These are phyloP conservation scores for Teratosphaeria pseudoeucalypti DNA, from an alignment of 2,329 filamentous ascomycete genomes.

Conservation along the genomic window DNA sequence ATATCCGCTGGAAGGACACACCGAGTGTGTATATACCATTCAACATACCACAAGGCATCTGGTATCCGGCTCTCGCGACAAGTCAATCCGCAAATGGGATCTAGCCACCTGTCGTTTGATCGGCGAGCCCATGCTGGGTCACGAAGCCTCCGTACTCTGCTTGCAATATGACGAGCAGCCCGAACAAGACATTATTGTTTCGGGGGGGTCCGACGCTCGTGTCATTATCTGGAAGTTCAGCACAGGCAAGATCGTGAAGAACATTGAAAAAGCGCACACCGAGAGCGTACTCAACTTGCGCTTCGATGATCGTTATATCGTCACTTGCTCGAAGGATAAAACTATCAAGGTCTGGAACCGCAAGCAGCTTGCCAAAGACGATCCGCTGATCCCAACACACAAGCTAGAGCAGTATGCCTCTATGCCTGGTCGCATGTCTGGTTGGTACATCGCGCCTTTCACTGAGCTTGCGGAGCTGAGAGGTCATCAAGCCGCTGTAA, in stretches of 20 bases:
- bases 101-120: slow-evolving; percentile 70
- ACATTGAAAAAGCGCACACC: slow-evolving; percentile 63
- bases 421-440: slow-evolving; percentile 24
- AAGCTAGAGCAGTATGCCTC: slow-evolving; percentile 30
- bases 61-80: slow-evolving; percentile 87
- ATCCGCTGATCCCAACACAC: slow-evolving; percentile 26
- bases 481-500: slow-evolving; percentile 85
- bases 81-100: slow-evolving; percentile 82
- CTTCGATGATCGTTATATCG: slow-evolving; percentile 82
- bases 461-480: slow-evolving; percentile 64
- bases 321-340: slow-evolving; percentile 96
- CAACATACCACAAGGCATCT: slow-evolving; percentile 79
- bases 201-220: slow-evolving; percentile 83
- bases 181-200: slow-evolving; percentile 82
- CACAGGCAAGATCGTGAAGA: slow-evolving; percentile 65
- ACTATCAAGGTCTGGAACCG: slow-evolving; percentile 95
- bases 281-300: slow-evolving; percentile 91
- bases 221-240: slow-evolving; percentile 92
- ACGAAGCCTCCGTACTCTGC: slow-evolving; percentile 80
- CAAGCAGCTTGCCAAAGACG: slow-evolving; percentile 44
- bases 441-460: slow-evolving; percentile 54
- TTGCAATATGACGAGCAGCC: slow-evolving; percentile 87
- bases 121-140: slow-evolving; percentile 58
- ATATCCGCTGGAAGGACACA: slow-evolving; percentile 71
- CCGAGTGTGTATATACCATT: slow-evolving; percentile 88